Conservation (phyloP, 805 yeast species). For the Lachancea quebecensis region DNA sequence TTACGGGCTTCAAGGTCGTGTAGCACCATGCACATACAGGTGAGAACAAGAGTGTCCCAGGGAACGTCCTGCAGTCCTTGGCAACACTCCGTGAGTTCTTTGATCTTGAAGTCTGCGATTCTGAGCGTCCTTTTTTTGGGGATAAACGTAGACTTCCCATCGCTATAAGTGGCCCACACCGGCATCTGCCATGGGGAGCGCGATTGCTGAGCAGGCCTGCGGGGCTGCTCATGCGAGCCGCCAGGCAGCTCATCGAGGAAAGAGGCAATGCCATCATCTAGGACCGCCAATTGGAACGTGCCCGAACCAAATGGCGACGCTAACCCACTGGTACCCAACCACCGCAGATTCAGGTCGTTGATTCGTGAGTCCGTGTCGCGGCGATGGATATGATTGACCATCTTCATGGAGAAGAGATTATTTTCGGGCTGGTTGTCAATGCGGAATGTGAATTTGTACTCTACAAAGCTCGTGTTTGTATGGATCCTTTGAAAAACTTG, state of each 20-base stretch:
- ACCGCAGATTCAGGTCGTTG: conserved; percentile 31
- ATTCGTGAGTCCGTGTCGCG: conserved; percentile 31
- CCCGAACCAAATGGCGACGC: conserved; percentile 32
- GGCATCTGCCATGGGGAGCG: conserved; percentile 24
- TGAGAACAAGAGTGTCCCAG: conserved; percentile 23
- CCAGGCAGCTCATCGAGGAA: conserved; percentile 19
- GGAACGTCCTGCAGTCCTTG: conserved; percentile 15
- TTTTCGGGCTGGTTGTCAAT: conserved; percentile 14
- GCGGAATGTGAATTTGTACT: conserved; percentile 30
- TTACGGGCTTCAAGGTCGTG: conserved; percentile 30
- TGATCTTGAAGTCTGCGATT: conserved; percentile 21
- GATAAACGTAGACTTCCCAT: conserved; percentile 19
- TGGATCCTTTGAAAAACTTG: conserved; percentile 25
- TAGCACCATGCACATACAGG: conserved; percentile 30
- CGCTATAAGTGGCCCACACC: conserved; percentile 27
- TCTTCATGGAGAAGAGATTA: conserved; percentile 19
- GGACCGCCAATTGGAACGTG: conserved; percentile 29
- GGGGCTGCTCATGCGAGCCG: conserved; percentile 12
- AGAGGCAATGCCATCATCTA: conserved; percentile 32
- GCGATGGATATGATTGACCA: conserved; percentile 29
- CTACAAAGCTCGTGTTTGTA: conserved; percentile 19
- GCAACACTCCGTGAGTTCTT: conserved; percentile 12
- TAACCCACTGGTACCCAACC: conserved; percentile 36
- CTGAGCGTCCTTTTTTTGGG: conserved; percentile 24
- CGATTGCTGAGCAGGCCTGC: conserved; percentile 4